Evolutionary conservation across 2,329 filamentous ascomycete genomes (phyloP).

Genomic region (Pseudogymnoascus sp.): DNA sequence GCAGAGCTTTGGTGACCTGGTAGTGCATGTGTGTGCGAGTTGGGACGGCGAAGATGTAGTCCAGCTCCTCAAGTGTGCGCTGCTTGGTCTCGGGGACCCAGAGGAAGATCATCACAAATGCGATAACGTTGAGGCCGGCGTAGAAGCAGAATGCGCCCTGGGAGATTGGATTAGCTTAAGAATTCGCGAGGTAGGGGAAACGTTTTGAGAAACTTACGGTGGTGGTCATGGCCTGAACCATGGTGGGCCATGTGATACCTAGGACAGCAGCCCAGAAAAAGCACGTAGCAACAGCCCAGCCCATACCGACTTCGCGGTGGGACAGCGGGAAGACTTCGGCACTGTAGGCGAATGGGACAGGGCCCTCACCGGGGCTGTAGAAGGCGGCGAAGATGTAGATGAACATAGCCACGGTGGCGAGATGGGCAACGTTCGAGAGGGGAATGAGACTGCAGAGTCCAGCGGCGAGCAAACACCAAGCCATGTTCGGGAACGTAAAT

Average conservation of each 20-base stretch:
- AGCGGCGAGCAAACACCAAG: conserved; percentile 53
- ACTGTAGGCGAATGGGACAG: conserved; percentile 61
- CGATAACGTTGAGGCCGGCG: conserved; percentile 45
- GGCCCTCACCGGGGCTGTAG: conserved; percentile 59
- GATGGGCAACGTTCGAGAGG: conserved; percentile 32
- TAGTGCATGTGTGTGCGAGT: conserved; percentile 22
- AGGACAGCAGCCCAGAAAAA: conserved; percentile 53
- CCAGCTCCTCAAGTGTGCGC: conserved; percentile 23
- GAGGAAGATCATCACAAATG: conserved; percentile 48
- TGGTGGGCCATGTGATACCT: conserved; percentile 39
- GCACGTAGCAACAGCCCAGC: conserved; percentile 60
- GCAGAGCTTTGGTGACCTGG: conserved; percentile 44
- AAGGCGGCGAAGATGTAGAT: conserved; percentile 55
- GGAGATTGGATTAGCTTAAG: background rate
- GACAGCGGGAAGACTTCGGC: conserved; percentile 65
- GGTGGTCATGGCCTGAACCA: conserved; percentile 34
- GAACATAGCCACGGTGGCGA: conserved; percentile 50
- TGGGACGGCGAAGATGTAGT: conserved; percentile 39
- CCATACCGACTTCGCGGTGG: conserved; percentile 66
- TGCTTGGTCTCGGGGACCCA: conserved; percentile 50
- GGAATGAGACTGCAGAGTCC: conserved; percentile 49
- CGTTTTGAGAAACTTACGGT: conserved; percentile 12
- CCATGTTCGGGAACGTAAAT: conserved; percentile 60
- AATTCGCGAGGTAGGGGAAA: background rate
- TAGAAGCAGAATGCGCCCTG: conserved; percentile 45